These are phyloP conservation scores for Toxoplasma gondii DNA, from an alignment of 169 alveolate species.

Conservation along the genomic window DNA sequence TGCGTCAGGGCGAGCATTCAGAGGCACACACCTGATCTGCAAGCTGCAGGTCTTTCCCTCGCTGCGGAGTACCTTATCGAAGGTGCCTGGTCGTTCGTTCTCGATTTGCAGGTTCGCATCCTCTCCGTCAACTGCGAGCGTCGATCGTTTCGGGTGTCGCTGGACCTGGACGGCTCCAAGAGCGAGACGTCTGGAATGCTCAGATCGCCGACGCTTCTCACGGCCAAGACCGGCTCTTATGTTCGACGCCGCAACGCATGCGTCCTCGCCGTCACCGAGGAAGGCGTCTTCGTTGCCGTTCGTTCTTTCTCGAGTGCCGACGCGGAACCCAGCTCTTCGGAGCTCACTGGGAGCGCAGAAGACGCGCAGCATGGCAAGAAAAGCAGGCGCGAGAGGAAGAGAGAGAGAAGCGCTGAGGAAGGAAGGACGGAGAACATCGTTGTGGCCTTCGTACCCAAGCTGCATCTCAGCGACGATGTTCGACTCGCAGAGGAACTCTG, in stretches of 20 bases:
- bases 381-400: neutral
- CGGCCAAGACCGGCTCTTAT: neutral
- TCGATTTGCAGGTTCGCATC: neutral
- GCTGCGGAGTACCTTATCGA: neutral
- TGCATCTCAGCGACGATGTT: constrained; percentile 36
- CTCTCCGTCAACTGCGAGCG: neutral
- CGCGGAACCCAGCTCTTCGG: neutral
- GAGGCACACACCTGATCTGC: too few species aligned
- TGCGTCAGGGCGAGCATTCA: too few species aligned
- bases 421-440: neutral
- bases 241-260: neutral
- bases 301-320: neutral
- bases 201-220: neutral
- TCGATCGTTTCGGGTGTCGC: neutral
- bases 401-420: neutral
- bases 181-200: neutral
- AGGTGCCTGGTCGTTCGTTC: neutral
- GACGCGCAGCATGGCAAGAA: neutral
- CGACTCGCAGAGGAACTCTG: constrained; percentile 33
- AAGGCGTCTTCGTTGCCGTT: constrained; percentile 18
- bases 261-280: neutral
- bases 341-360: neutral
- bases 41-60: too few species aligned
- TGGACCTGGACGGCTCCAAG: neutral
- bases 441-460: constrained; percentile 14